phyloP scores from a whole-genome alignment of 306 rosid species.

The Vigna nakashimae region DNA sequence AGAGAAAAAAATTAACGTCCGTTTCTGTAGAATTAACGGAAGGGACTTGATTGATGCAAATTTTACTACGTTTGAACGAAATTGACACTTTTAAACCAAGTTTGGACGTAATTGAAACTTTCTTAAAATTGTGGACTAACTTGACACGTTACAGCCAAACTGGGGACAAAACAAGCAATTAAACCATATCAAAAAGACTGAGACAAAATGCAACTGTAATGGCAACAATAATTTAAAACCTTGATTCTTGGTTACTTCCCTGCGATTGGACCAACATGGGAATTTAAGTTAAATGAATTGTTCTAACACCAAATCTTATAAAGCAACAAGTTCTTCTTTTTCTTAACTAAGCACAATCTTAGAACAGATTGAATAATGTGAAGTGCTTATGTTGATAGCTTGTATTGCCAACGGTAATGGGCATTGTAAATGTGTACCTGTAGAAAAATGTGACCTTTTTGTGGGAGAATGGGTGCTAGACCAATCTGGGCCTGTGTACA shows the following conservation, averaged over 20 bases:
- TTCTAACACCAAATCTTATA: neutral
- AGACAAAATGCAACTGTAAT: neutral
- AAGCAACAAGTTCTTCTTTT: neutral
- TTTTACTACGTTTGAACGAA: too few relatives aligned
- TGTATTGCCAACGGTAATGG: neutral
- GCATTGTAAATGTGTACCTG: slow-evolving; percentile 9
- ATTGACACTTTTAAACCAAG: too few relatives aligned
- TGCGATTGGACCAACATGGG: neutral
- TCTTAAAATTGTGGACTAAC: too few relatives aligned
- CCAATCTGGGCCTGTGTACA: slow-evolving; percentile 69
- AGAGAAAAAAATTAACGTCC: too few relatives aligned
- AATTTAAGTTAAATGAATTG: neutral
- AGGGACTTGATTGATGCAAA: too few relatives aligned
- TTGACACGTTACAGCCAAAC: too few relatives aligned
- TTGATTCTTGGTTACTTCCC: neutral
- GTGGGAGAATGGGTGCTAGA: slow-evolving; percentile 82
- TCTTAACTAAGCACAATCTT: neutral
- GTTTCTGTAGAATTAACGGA: too few relatives aligned
- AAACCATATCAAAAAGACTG: neutral
- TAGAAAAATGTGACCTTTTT: slow-evolving; percentile 75
- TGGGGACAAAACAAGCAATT: too few relatives aligned
- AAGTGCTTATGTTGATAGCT: neutral
- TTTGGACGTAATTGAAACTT: too few relatives aligned
- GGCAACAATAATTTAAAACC: neutral
- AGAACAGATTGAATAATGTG: neutral